These are phyloP conservation scores for Warburgia ugandensis DNA, from an alignment of 164 flowering plant genomes.

Conservation along the genomic window DNA sequence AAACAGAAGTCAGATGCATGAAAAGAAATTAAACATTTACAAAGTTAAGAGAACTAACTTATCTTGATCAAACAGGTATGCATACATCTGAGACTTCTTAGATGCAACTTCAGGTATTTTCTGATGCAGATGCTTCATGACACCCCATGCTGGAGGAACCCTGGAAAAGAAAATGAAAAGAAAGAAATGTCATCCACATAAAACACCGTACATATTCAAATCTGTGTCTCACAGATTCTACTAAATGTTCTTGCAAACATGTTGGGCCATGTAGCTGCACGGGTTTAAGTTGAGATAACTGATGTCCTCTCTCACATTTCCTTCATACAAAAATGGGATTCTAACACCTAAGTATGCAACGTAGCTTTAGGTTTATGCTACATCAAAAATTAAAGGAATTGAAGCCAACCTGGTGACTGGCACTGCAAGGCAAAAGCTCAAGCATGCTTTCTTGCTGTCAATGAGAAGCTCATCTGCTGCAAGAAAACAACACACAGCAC, in stretches of 20 bases:
- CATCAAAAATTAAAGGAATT: background rate
- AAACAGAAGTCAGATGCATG: too few relatives aligned
- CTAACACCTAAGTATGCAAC: too few relatives aligned
- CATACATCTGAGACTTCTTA: conserved; percentile 77
- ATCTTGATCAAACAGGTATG: conserved; percentile 67
- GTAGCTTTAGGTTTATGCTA: too few relatives aligned
- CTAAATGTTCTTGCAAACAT: too few relatives aligned
- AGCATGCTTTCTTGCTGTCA: conserved; percentile 79
- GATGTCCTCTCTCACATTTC: too few relatives aligned
- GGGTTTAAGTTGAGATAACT: too few relatives aligned
- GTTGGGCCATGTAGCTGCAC: too few relatives aligned
- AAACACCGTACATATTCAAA: too few relatives aligned
- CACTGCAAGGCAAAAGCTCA: conserved; percentile 68
- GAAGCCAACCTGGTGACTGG: conserved; percentile 73
- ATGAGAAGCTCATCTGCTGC: conserved; percentile 74
- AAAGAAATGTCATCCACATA: background rate
- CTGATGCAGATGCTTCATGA: conserved; percentile 70
- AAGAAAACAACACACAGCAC: conserved; percentile 72
- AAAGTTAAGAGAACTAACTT: too few relatives aligned
- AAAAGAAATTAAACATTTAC: too few relatives aligned
- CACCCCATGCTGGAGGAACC: conserved; percentile 79
- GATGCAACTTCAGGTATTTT: conserved; percentile 79
- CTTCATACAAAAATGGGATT: too few relatives aligned
- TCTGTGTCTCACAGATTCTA: too few relatives aligned
- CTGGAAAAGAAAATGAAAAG: conserved; percentile 23